phyloP scores from a whole-genome alignment of 441 rosid genomes.

The Croton laevigatus region DNA sequence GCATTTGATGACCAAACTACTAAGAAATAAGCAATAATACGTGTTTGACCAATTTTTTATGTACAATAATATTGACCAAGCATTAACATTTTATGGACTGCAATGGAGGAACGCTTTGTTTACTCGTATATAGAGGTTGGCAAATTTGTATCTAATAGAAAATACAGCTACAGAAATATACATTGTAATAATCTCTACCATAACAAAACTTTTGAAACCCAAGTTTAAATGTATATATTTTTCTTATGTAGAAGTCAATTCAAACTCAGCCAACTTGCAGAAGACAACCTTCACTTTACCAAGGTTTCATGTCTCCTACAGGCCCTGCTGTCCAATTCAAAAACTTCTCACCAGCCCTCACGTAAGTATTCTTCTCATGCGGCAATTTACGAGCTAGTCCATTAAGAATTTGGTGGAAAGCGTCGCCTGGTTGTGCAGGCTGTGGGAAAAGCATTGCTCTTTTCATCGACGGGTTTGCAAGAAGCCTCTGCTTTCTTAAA shows the following conservation, averaged over 20 bases:
- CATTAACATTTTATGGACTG: not conserved
- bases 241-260: not conserved
- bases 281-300: constrained; percentile 32
- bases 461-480: constrained; percentile 89
- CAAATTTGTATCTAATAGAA: too few relatives aligned
- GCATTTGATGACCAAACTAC: not conserved
- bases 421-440: constrained; percentile 81
- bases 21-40: too few relatives aligned
- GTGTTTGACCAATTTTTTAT: too few relatives aligned
- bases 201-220: not conserved
- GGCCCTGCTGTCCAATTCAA: constrained; percentile 93
- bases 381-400: constrained; percentile 86
- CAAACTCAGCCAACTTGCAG: not conserved
- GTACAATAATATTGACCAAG: not conserved
- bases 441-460: constrained; percentile 87
- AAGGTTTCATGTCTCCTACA: constrained; percentile 74
- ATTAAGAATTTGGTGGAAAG: constrained; percentile 86
- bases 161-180: too few relatives aligned
- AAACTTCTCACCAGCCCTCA: constrained; percentile 50
- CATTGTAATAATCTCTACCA: not conserved
- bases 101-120: too few relatives aligned
- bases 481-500: constrained; percentile 78
- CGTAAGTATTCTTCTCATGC: constrained; percentile 40
- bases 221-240: not conserved
- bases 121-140: too few relatives aligned